Conservation (phyloP, 108 stramenopile species). For the Cyclotella sp. region DNA sequence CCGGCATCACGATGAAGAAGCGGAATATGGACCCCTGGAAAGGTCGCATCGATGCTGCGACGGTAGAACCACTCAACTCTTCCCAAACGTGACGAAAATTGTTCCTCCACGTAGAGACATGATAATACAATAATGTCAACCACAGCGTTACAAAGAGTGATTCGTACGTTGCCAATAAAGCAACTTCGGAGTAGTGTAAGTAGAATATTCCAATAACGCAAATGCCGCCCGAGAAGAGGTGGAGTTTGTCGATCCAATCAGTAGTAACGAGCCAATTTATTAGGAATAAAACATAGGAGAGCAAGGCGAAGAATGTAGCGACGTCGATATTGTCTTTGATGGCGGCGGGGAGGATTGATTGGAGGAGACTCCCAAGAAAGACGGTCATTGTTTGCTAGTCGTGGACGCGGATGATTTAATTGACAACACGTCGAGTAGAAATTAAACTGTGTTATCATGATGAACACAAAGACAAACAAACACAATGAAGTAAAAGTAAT, state of each 20-base stretch:
- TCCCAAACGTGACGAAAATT: slow-evolving; percentile 31
- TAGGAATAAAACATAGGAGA: slow-evolving; percentile 46
- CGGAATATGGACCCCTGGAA: slow-evolving; percentile 47
- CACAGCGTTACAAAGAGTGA: slow-evolving; percentile 32
- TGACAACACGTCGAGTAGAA: no score
- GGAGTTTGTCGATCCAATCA: slow-evolving; percentile 51
- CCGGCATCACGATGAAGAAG: slow-evolving; percentile 43
- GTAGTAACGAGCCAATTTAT: slow-evolving; percentile 53
- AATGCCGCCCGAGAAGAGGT: slow-evolving; percentile 36
- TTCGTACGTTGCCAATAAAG: slow-evolving; percentile 34
- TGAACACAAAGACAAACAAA: no score
- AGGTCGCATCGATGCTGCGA: slow-evolving; percentile 43
- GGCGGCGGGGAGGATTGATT: slow-evolving; percentile 30
- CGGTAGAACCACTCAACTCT: slow-evolving; percentile 20
- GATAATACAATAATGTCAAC: slow-evolving; percentile 37
- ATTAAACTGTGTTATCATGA: no score
- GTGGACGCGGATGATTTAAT: no score
- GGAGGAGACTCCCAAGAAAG: background rate
- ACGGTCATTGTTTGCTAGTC: background rate
- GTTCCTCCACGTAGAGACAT: slow-evolving; percentile 39
- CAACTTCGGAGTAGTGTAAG: slow-evolving; percentile 50
- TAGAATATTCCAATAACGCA: slow-evolving; percentile 44
- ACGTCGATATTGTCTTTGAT: slow-evolving; percentile 38
- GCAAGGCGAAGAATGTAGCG: slow-evolving; percentile 29
- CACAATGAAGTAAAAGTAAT: no score